Evolutionary conservation across 1,139 yeast species (phyloP), one percentile per base, ranked within the genome.

Genomic region (Yamadazyma oceani): DNA sequence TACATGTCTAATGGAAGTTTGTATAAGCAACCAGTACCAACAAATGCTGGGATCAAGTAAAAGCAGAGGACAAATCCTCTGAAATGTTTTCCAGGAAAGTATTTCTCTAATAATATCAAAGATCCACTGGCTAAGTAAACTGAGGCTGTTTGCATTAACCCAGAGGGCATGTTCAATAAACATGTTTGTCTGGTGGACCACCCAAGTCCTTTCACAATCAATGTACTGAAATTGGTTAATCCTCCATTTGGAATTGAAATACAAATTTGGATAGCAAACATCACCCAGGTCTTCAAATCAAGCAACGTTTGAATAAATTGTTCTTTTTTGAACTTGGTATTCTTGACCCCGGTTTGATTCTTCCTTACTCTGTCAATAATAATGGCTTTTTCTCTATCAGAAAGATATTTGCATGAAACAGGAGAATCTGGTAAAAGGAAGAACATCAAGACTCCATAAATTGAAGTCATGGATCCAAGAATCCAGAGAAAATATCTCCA

Each of bases 401-500:
- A 46, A 23, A 66, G 49, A 40, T 32, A 43, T 23, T 37, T 59
- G 51, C 54, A 40, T 57, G 57, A 35, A 16, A 26, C 34, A 12
- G 48, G 48, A 17, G 31, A 38, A 36, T 27, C 31, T 7, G 31
- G 31, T 67, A 64, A 63, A 34, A 52, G 53, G 43, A 59, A 59
- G 41, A 45, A 61, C 0, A 62, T 54, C 15, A 46, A 36, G 17
- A 62, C 17, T 3, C 68, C 70, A 30, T 62, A 46, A 9, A 50
- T 4, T 9, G 60, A 46, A 3, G 69, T 62, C 32, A 60, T 38
- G 2, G 48, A 34, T 12, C 69, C 70, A 39, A 63, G 68, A 17
- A 64, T 44, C 10, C 63, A 38, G 37, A 64, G 63, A 26, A 64
- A 46, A 62, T 64, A 63, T 42, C 58, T 56, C 70, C 69, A 64